A percentile compares a stretch with the other conserved stretches of the same genome.
Evolutionary conservation across 179 eudicot genomes (phyloP).

Genomic region (Beta macrorhiza): DNA sequence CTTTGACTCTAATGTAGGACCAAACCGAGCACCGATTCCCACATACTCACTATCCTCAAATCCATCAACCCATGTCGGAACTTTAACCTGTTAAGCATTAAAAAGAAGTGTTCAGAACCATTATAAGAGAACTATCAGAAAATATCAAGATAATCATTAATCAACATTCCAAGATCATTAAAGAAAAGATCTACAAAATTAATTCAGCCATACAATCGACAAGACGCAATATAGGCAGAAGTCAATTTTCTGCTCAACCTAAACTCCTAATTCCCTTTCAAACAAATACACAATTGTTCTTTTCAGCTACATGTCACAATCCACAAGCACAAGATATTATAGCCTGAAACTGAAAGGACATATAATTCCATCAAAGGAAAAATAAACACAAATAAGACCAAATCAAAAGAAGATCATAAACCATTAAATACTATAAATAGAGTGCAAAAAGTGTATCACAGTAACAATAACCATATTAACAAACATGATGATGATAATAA

Average conservation of each 20-base stretch:
- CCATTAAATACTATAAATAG: no score
- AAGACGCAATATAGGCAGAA: background rate
- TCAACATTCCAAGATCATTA: background rate
- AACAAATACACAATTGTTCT: background rate
- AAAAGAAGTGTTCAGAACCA: background rate
- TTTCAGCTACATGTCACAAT: background rate
- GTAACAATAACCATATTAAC: background rate
- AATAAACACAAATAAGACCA: background rate
- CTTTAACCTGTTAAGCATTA: constrained; percentile 59
- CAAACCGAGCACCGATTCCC: constrained; percentile 96
- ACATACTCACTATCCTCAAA: constrained; percentile 65
- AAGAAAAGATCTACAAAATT: background rate
- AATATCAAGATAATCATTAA: no score
- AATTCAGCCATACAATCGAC: background rate
- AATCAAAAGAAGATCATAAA: background rate
- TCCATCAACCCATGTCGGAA: constrained; percentile 80
- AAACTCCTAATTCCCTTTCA: background rate
- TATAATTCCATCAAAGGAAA: background rate
- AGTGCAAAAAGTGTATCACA: background rate
- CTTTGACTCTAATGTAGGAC: constrained; percentile 83
- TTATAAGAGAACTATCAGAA: background rate
- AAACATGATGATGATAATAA: no score
- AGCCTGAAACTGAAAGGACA: background rate
- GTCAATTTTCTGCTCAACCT: background rate
- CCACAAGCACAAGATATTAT: background rate